Percentiles rank a stretch among this genome's conserved stretches.
These are phyloP conservation scores for Colletotrichum sp. DNA, from an alignment of 2,329 filamentous ascomycete species.

Conservation along the genomic window DNA sequence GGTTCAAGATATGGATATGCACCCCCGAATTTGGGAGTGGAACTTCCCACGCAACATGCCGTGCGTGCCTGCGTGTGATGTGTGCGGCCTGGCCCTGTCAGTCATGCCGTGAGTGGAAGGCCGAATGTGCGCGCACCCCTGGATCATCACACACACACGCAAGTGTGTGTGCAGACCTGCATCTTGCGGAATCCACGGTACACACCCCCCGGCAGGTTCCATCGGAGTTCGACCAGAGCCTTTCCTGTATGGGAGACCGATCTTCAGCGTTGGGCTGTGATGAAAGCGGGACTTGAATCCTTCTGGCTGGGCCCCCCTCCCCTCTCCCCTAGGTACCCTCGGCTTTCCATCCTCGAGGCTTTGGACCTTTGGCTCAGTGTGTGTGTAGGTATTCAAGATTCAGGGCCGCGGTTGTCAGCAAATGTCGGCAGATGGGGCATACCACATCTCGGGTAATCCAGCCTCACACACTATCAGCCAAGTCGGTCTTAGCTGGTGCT, in stretches of 20 bases:
- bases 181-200: neutral
- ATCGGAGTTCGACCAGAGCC: neutral
- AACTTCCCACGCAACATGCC: neutral
- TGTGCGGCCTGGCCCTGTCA: neutral
- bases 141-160: neutral
- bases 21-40: neutral
- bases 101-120: neutral
- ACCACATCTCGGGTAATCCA: slow-evolving; percentile 9
- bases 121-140: neutral
- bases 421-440: slow-evolving; percentile 13
- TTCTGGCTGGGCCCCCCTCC: neutral
- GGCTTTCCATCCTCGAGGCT: neutral
- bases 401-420: neutral
- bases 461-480: neutral
- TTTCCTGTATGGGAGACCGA: neutral
- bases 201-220: neutral
- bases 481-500: neutral
- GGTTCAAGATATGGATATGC: slow-evolving; percentile 20
- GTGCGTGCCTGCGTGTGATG: neutral
- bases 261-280: neutral
- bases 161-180: neutral
- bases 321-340: neutral
- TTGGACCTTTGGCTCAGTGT: neutral
- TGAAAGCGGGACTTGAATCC: neutral
- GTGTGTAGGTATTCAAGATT: neutral